These are phyloP conservation scores for Penicillium odoratum DNA, from an alignment of 495 filamentous ascomycete species.

Conservation along the genomic window DNA sequence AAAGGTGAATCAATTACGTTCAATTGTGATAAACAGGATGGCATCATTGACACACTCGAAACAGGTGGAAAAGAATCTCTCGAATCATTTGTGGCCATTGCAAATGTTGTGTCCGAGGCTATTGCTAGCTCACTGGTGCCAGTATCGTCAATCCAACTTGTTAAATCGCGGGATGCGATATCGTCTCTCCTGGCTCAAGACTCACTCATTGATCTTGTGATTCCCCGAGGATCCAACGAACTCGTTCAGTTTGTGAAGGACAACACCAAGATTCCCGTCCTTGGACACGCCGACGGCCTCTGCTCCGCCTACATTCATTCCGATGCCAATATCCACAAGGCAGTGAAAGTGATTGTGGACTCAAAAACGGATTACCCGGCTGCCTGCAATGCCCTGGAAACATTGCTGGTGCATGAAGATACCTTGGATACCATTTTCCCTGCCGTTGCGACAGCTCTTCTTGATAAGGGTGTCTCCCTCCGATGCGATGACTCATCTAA, in stretches of 20 bases:
- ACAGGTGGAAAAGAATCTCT: slow-evolving; percentile 90
- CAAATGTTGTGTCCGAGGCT: slow-evolving; percentile 77
- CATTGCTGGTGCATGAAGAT: slow-evolving; percentile 77
- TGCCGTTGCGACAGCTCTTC: slow-evolving; percentile 65
- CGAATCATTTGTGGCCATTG: slow-evolving; percentile 88
- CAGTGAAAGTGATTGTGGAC: slow-evolving; percentile 80
- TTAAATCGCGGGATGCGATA: slow-evolving; percentile 87
- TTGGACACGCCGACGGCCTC: slow-evolving; percentile 94
- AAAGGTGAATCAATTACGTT: slow-evolving; percentile 54
- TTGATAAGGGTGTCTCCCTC: slow-evolving; percentile 75
- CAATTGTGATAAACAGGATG: slow-evolving; percentile 26
- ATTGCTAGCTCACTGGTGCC: slow-evolving; percentile 77
- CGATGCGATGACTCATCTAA: slow-evolving; percentile 76
- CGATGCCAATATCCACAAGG: slow-evolving; percentile 70
- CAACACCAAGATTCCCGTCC: slow-evolving; percentile 89
- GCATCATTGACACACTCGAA: neutral
- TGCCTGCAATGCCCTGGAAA: slow-evolving; percentile 94
- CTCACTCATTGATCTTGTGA: slow-evolving; percentile 87
- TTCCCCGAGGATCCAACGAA: slow-evolving; percentile 91
- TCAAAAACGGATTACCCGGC: slow-evolving; percentile 93
- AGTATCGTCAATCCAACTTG: slow-evolving; percentile 83
- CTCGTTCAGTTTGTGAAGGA: slow-evolving; percentile 88
- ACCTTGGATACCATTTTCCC: slow-evolving; percentile 71
- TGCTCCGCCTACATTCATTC: slow-evolving; percentile 86
- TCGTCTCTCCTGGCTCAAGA: slow-evolving; percentile 81